Evolutionary conservation across 2,329 filamentous ascomycete species (phyloP), one percentile per base, ranked within the genome.

Genomic region (Penicillium sp.): DNA sequence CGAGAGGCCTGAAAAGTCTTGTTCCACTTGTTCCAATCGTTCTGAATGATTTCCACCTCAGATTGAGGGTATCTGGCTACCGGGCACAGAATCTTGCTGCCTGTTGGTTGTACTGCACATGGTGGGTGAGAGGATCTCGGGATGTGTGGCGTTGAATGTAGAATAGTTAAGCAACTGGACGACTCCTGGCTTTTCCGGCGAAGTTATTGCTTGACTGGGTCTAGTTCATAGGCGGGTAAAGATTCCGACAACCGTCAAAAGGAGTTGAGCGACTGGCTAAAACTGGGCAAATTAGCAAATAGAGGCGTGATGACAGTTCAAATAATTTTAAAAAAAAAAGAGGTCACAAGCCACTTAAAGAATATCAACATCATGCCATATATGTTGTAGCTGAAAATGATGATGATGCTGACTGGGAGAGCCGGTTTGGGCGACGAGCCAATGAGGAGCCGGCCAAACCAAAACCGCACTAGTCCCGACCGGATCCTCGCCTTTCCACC

Each of bases 401-500:
- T 60, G 65, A 59, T 61, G 56, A 32, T 55, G 49, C 52, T 61
- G 55, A 59, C 54, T 59, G 55, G 61, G 31, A 54, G 31, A 59
- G 50, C 53, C 60, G 60, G 58, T 60, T 53, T 52, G 54, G 50
- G 58, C 54, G 44, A 56, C 38, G 52, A 60, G 56, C 71, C 71
- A 74, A 74, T 73, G 59, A 73, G 63, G 42, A 52, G 37, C 47
- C 60, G 25, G 63, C 59, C 61, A 69, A 73, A 74, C 66, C 52
- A 58, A 60, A 65, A 65, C 65, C 64, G 68, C 65, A 65, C 67
- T 70, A 67, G 62, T 65, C 66, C 52, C 47, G 47, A 54, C 52
- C 71, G 66, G 69, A 68, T 66, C 57, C 68, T 71, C 68, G 66
- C 66, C 70, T 69, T 69, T 73, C 70, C 66, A 71, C 68, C 67